These are phyloP conservation scores for Bolboschoenoplectus hybrid DNA, from an alignment of 202 grass and related monocot genomes.

Conservation along the genomic window DNA sequence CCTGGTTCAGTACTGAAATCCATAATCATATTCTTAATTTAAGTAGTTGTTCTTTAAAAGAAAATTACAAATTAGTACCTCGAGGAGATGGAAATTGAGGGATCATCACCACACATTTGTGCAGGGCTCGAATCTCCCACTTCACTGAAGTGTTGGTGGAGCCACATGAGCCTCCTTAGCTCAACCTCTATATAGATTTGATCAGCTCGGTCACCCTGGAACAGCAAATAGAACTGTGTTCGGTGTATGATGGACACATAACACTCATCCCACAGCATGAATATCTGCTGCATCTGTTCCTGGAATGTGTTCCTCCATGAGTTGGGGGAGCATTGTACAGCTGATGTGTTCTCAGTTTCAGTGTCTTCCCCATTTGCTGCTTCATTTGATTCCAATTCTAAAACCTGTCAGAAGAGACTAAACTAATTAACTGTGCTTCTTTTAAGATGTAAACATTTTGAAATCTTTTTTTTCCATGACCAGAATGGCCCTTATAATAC, in stretches of 20 bases:
- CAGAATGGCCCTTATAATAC: not conserved
- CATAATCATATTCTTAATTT: not conserved
- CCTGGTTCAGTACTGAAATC: not conserved
- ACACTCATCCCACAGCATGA: constrained; percentile 83
- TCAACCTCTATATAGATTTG: constrained; percentile 97
- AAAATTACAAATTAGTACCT: constrained; percentile 51
- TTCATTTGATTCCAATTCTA: constrained; percentile 92
- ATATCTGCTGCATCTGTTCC: constrained; percentile 91
- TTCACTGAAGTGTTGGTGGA: constrained; percentile 84
- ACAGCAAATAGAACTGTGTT: constrained; percentile 89
- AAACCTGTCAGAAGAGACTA: constrained; percentile 54
- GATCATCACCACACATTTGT: constrained; percentile 53
- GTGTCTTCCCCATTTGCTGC: constrained; percentile 48
- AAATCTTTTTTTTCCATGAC: not conserved
- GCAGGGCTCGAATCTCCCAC: constrained; percentile 69
- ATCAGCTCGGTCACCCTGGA: constrained; percentile 81
- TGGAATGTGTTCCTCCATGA: constrained; percentile 74
- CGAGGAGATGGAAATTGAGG: constrained; percentile 64
- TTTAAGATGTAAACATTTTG: not conserved
- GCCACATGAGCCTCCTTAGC: constrained; percentile 67
- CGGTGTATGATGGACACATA: constrained; percentile 93
- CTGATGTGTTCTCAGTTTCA: constrained; percentile 42
- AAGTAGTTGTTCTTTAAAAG: not conserved
- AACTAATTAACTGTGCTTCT: constrained; percentile 34
- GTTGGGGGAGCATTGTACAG: constrained; percentile 55